Conservation (phyloP, 495 filamentous ascomycete species). For the Neurospora tetrasperma region DNA sequence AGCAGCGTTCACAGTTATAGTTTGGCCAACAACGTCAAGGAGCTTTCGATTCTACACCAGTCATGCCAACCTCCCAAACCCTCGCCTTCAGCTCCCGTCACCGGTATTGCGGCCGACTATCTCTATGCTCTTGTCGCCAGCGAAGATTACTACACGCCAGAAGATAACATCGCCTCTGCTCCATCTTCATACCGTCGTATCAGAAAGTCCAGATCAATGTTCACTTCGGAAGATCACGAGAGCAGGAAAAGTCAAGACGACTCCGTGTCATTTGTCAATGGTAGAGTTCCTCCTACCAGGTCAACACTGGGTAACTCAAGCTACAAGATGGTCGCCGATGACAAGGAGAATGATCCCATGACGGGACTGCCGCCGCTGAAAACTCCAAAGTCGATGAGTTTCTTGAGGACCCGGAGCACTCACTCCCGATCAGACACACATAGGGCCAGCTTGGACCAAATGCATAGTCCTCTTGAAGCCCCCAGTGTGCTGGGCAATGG, state of each 20-base stretch:
- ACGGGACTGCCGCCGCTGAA: slow-evolving; percentile 15
- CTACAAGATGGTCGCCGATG: slow-evolving; percentile 9
- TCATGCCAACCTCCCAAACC: slow-evolving; percentile 7
- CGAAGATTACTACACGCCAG: slow-evolving; percentile 43
- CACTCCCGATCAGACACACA: slow-evolving; percentile 9
- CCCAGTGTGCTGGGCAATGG: slow-evolving; percentile 2
- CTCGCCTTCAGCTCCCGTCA: slow-evolving; percentile 11
- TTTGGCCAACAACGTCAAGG: background rate
- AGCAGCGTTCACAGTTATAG: slow-evolving; percentile 3
- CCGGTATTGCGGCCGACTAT: slow-evolving; percentile 19
- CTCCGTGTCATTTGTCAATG: background rate
- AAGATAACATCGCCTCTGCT: slow-evolving; percentile 51
- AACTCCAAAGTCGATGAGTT: slow-evolving; percentile 52
- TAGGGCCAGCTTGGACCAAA: background rate
- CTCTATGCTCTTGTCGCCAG: slow-evolving; percentile 25
- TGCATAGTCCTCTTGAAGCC: background rate
- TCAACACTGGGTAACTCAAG: slow-evolving; percentile 4
- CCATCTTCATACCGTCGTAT: slow-evolving; percentile 69
- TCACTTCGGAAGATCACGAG: slow-evolving; percentile 38
- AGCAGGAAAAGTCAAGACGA: slow-evolving; percentile 6
- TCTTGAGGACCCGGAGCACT: slow-evolving; percentile 37
- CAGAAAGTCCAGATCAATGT: slow-evolving; percentile 65
- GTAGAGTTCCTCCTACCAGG: slow-evolving; percentile 6
- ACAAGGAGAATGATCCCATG: slow-evolving; percentile 8
- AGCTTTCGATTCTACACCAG: background rate